phyloP scores from a whole-genome alignment of 148 eudicot species.

The Silene uniflora region DNA sequence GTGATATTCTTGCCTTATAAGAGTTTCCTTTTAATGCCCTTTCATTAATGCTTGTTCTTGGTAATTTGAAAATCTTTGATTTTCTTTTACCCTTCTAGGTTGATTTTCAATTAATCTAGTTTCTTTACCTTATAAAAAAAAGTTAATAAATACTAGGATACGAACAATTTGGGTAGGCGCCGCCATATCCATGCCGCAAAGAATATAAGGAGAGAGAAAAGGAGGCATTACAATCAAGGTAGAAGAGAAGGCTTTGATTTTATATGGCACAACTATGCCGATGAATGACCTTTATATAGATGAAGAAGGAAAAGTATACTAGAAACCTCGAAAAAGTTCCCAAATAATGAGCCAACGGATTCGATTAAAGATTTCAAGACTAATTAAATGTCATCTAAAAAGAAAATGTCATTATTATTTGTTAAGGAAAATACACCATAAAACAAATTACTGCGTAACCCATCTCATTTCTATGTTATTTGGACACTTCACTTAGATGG shows the following conservation, averaged over 20 bases:
- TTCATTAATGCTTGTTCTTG: no score
- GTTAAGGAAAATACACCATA: neutral
- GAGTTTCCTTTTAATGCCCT: no score
- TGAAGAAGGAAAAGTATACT: neutral
- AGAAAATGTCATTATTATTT: neutral
- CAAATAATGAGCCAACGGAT: constrained; percentile 2
- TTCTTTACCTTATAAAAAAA: no score
- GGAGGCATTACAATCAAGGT: neutral
- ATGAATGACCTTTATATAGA: constrained; percentile 2
- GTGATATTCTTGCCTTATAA: no score
- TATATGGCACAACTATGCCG: neutral
- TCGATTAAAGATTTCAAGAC: neutral
- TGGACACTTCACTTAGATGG: neutral
- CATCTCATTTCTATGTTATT: neutral
- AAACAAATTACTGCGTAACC: neutral
- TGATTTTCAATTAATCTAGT: no score
- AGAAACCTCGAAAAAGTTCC: neutral
- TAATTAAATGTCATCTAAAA: neutral
- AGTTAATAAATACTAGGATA: no score
- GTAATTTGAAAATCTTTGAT: no score
- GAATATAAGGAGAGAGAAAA: no score
- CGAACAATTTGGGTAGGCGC: no score
- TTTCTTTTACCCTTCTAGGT: no score
- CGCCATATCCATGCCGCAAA: no score
- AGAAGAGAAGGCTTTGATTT: neutral